Evolutionary conservation across 2,329 filamentous ascomycete species (phyloP).

Genomic region (Pseudogymnoascus sp.): DNA sequence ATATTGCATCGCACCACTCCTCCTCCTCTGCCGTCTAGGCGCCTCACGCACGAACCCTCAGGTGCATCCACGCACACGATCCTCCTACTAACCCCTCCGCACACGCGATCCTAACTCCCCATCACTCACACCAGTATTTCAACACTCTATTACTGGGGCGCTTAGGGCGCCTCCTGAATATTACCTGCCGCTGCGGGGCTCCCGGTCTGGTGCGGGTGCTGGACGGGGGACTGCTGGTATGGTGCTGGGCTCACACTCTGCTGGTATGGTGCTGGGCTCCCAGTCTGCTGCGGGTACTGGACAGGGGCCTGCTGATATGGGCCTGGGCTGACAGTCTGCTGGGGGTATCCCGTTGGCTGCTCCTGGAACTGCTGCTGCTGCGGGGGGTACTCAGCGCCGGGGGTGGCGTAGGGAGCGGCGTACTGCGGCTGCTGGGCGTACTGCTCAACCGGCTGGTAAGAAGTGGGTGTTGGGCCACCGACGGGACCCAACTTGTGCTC

Average conservation of each 20-base stretch:
- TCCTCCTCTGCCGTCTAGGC: background rate
- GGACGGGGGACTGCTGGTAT: background rate
- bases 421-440: constrained; percentile 2
- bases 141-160: background rate
- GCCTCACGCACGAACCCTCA: background rate
- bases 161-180: background rate
- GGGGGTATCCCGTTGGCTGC: background rate
- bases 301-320: background rate
- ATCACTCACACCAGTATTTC: background rate
- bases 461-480: background rate
- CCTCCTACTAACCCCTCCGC: background rate
- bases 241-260: background rate
- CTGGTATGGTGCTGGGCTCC: background rate
- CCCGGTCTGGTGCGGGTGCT: background rate
- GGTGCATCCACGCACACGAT: background rate
- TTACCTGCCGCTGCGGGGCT: background rate
- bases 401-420: background rate
- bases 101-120: background rate
- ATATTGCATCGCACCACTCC: background rate
- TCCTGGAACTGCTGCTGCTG: constrained; percentile 1
- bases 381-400: background rate
- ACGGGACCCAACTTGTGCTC: background rate
- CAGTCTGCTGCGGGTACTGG: background rate
- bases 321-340: background rate
- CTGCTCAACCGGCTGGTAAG: constrained; percentile 2